Evolutionary conservation across 2,329 filamentous ascomycete species (phyloP).

Genomic region (Alternaria postmessia): DNA sequence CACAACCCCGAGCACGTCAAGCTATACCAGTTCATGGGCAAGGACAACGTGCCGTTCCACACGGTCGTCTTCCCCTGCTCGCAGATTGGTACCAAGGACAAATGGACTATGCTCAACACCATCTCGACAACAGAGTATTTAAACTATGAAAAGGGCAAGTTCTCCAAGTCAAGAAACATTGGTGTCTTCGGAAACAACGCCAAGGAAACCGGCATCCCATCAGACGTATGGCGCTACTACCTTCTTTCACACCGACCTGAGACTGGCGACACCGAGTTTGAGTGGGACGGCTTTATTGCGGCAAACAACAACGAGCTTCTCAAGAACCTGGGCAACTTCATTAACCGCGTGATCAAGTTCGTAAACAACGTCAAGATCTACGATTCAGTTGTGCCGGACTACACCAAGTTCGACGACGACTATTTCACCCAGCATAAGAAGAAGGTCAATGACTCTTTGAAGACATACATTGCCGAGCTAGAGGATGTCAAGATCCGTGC

Average conservation of each 20-base stretch:
- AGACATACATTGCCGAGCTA: slow-evolving; percentile 71
- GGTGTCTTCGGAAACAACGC: slow-evolving; percentile 93
- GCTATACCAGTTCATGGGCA: slow-evolving; percentile 93
- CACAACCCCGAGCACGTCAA: slow-evolving; percentile 85
- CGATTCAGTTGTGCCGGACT: slow-evolving; percentile 73
- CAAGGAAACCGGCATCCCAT: slow-evolving; percentile 81
- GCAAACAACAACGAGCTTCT: slow-evolving; percentile 90
- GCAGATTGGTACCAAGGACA: slow-evolving; percentile 82
- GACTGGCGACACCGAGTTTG: slow-evolving; percentile 85
- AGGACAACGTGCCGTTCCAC: slow-evolving; percentile 88
- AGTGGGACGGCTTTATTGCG: slow-evolving; percentile 84
- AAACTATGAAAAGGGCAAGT: slow-evolving; percentile 67
- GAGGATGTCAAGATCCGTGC: slow-evolving; percentile 75
- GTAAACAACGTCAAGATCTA: slow-evolving; percentile 78
- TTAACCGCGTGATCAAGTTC: slow-evolving; percentile 69
- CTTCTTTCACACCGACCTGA: slow-evolving; percentile 86
- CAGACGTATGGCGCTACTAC: slow-evolving; percentile 95
- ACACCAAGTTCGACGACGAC: slow-evolving; percentile 61
- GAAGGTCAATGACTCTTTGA: slow-evolving; percentile 72
- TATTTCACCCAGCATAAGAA: slow-evolving; percentile 58
- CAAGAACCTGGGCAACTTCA: slow-evolving; percentile 71
- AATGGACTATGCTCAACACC: slow-evolving; percentile 90
- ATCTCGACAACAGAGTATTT: slow-evolving; percentile 83
- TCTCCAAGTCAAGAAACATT: slow-evolving; percentile 87
- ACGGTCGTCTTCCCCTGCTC: slow-evolving; percentile 90